A percentile compares a stretch with the other conserved stretches of the same genome.
Conservation (phyloP, 106 monocot genomes). For the Vanilla planifolia region DNA sequence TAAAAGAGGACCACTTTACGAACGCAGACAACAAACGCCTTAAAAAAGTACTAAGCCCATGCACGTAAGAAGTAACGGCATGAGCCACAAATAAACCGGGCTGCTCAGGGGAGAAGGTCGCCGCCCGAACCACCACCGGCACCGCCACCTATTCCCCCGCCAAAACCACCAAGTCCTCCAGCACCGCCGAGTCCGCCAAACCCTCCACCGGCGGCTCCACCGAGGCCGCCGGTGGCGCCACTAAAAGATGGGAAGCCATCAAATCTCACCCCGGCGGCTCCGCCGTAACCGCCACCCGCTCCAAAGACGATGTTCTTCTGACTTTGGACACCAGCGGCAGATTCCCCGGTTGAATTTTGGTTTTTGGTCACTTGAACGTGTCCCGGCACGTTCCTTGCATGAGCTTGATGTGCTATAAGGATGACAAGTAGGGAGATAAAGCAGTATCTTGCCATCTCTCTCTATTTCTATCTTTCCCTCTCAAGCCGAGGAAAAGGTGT, state of each 20-base stretch:
- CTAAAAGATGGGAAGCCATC: not conserved
- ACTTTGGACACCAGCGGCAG: not conserved
- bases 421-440: too few species aligned
- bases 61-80: too few species aligned
- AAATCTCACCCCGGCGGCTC: not conserved
- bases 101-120: not conserved
- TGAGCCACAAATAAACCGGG: not conserved
- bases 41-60: too few species aligned
- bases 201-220: not conserved
- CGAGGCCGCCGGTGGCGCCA: slow-evolving; percentile 1
- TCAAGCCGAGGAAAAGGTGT: too few species aligned
- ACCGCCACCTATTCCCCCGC: not conserved
- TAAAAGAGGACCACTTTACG: too few species aligned
- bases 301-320: slow-evolving; percentile 4
- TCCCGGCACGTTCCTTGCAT: not conserved
- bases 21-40: too few species aligned
- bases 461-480: too few species aligned
- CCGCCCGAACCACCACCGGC: not conserved
- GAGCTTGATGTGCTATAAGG: too few species aligned
- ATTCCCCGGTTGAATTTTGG: not conserved
- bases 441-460: too few species aligned
- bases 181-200: not conserved
- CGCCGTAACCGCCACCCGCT: not conserved
- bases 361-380: not conserved
- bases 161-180: slow-evolving; percentile 1